phyloP scores from a whole-genome alignment of 805 yeast genomes.

The Metschnikowia borealis region DNA sequence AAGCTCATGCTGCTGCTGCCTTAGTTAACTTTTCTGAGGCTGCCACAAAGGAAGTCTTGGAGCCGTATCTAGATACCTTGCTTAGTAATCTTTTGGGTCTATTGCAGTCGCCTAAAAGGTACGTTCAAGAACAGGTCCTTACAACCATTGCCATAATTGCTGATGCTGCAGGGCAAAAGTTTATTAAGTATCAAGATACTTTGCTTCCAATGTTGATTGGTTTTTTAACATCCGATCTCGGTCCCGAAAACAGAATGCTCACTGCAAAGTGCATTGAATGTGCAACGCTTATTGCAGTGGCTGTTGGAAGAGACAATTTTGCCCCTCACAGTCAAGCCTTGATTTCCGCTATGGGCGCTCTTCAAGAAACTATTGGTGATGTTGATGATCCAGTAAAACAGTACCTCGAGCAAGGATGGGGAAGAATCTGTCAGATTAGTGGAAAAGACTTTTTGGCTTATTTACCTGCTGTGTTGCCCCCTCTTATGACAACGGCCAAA shows the following conservation, averaged over 20 bases:
- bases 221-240: conserved; percentile 75
- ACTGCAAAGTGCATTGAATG: conserved; percentile 96
- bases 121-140: conserved; percentile 95
- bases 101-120: conserved; percentile 80
- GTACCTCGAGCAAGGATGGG: conserved; percentile 94
- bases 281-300: conserved; percentile 87
- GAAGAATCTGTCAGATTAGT: conserved; percentile 80
- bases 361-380: conserved; percentile 57
- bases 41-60: conserved; percentile 80
- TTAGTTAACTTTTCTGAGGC: conserved; percentile 92
- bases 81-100: conserved; percentile 69
- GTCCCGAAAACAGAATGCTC: conserved; percentile 69
- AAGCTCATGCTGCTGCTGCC: conserved; percentile 98
- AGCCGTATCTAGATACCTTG: conserved; percentile 86
- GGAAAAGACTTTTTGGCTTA: conserved; percentile 84
- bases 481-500: conserved; percentile 80
- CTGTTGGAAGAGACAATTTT: conserved; percentile 92
- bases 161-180: conserved; percentile 87
- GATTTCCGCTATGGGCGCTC: conserved; percentile 63
- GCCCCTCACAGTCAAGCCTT: conserved; percentile 69
- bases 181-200: conserved; percentile 88
- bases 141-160: conserved; percentile 97
- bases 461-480: conserved; percentile 81
- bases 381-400: conserved; percentile 87
- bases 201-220: conserved; percentile 84